Base-by-base conservation (phyloP, 352 stramenopile species). In the Phytophthora pini region DNA sequence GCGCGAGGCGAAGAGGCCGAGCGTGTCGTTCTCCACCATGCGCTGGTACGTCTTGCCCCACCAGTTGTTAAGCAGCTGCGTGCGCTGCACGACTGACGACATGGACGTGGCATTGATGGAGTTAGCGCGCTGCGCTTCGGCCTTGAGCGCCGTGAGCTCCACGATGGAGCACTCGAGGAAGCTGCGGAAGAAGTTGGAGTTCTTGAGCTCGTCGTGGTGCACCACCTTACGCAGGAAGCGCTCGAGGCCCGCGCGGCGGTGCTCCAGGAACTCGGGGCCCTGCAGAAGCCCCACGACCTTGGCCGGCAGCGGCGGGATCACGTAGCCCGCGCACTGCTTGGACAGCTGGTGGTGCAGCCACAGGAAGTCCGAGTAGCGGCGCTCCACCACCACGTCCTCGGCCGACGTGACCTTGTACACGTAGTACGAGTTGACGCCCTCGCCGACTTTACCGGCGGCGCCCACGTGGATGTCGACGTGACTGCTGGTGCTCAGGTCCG, bases 331-430 rank as follows among this genome's bases (percentile, higher is more conserved):
- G 66, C 84, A 95, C 39, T 91, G 81, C 65, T 79, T 87, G 31
- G 82, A 65, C 32, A 90, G 47, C 68, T 90, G 82, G 41, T 84
- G 70, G 68, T 95, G 84, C 43, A 95, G 71, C 87, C 87, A 95
- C 31, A 91, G 72, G 68, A 95, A 95, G 70, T 95, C 87, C 60
- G 84, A 92, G 73, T 93, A 95, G 45, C 87, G 84, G 36, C 84
- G 84, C 57, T 95, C 84, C n/a, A 95, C 87, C 7, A 79, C 56
- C 4, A 72, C 71, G 51, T 82, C 69, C 15, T 76, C 75, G 40
- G 77, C 64, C 46, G 84, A 92, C 49, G 80, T 82, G 64, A 95
- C 75, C 49, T 87, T 90, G 77, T 88, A 95, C 27, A 95, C 84
- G 58, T 87, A 88, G 68, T 92, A 91, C 38, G 79, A 74, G 72